Base-by-base conservation (phyloP, 208 protist species). In the Crithidia thermophila region DNA sequence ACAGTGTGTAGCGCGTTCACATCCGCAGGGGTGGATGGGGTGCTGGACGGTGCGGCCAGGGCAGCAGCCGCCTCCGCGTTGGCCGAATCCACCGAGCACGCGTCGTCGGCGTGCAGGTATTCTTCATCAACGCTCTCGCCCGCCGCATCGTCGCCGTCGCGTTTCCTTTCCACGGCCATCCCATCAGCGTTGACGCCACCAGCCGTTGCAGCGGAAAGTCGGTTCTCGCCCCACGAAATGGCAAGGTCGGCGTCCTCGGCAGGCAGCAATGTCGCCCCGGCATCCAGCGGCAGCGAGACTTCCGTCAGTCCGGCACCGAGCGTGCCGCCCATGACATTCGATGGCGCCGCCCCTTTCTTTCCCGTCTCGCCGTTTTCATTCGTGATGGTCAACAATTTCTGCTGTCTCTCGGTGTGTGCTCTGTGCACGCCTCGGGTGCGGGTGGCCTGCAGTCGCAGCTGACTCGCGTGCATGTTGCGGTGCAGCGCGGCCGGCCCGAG, bases 391-490 rank as follows among this genome's bases (percentile, higher is more conserved):
- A n/a, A 23, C 28, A 31, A n/a, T n/a, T 51, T 46, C 43, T 28
- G 3, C 14, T 2, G n/a, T 25, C 23, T 63, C 14, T n/a, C 25
- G n/a, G 42, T 25, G 30, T 3, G 21, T 10, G 18, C 31, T 4
- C 14, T 43, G 61, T 67, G 16, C 49, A 14, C 34, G 4, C 42
- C 47, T 21, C 33, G 64, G 1, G 42, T 63, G 30, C 57, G 57
- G 7, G 42, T 39, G 6, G 57, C 14, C 56, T 40, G 49, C 27
- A 83, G 63, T 1, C 72, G 71, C 34, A 53, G 53, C 34, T 68
- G 43, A 47, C 79, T 85, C 25, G 53, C 67, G 21, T 57, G 55
- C 34, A 85, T 18, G 50, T 81, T 61, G 1, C 69, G 36, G 28
- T 75, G 53, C 20, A 84, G 67, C 40, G 63, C 62, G 4, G 63